Evolutionary conservation across 2,329 filamentous ascomycete genomes (phyloP), one percentile per base, ranked within the genome.

Genomic region (Trichoderma arundinaceum): DNA sequence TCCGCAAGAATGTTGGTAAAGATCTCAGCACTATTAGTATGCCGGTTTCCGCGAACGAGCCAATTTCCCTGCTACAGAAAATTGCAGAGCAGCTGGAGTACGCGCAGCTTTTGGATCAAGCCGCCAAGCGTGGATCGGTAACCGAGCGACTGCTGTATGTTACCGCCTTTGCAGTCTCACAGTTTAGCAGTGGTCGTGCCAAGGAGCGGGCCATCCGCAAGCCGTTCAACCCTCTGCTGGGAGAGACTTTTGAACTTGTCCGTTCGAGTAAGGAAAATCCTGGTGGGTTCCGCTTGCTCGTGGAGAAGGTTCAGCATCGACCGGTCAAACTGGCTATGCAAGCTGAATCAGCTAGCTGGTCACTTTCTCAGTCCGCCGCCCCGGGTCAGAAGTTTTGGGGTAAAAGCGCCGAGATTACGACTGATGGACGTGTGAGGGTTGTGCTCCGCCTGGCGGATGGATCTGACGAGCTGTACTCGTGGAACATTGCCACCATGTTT

Each of bases 331-430:
- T 98, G 73, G 95, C 95, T 6, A 94, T 94, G 81, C 94, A 98
- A 77, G 95, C 94, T 4, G 95, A 99, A 76, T 88, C 91, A 44
- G 85, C 88, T 44, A 82, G 86, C 65, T 99, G 95, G 95, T 92
- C 90, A 2, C 89, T 97, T 68, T 85, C 92, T 1, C 95, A 98
- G 75, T 92, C 90, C 4, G 92, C 95, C 0, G 89, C 91, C 65
- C 95, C 95, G 0, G 90, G 90, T 22, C 94, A 99, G 75, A 98
- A 98, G 75, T 99, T 99, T 81, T 98, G 95, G 95, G 95, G 95
- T 64, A 98, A 98, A 81, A 94, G 90, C 63, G 92, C 92, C 2
- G 95, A 99, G 77, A 88, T 99, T 68, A 95, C 92, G 67, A 98
- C 93, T 0, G 94, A 97, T 63, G 95, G 95, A 2, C 90, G 92